Evolutionary conservation across 257 asterid species (phyloP).

Genomic region (Ehretia macrophylla): DNA sequence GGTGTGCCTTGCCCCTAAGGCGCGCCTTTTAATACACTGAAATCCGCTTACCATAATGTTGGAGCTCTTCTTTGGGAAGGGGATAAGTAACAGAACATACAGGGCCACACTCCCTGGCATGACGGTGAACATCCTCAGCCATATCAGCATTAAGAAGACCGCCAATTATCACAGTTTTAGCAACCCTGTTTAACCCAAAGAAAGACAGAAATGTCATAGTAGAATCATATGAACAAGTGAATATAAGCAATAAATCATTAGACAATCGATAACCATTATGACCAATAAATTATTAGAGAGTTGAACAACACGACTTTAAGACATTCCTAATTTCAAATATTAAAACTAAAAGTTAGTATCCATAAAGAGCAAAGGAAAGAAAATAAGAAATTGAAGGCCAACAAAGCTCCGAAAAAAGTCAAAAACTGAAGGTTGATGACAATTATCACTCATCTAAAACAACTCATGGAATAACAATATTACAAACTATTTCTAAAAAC

Average conservation of each 20-base stretch:
- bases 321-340: too few species aligned
- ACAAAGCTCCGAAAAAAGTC: too few species aligned
- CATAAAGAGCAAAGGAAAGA: too few species aligned
- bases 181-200: constrained; percentile 62
- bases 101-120: constrained; percentile 60
- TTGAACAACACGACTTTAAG: too few species aligned
- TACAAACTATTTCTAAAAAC: too few species aligned
- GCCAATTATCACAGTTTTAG: constrained; percentile 84
- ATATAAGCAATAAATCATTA: constrained; percentile 4
- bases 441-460: too few species aligned
- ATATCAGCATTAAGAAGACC: constrained; percentile 63
- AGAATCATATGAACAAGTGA: constrained; percentile 3
- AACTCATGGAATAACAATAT: too few species aligned
- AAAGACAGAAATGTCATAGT: constrained; percentile 4
- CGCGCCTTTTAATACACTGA: too few species aligned
- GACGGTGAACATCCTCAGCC: constrained; percentile 79
- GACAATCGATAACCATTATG: neutral
- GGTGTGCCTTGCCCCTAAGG: too few species aligned
- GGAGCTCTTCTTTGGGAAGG: constrained; percentile 68
- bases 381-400: too few species aligned
- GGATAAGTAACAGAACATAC: constrained; percentile 70
- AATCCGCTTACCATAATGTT: constrained; percentile 53
- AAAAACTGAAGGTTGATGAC: too few species aligned
- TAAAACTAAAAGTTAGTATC: too few species aligned
- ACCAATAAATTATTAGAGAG: neutral